Evolutionary conservation across 441 rosid species (phyloP).

Genomic region (Syzygium malaccense): DNA sequence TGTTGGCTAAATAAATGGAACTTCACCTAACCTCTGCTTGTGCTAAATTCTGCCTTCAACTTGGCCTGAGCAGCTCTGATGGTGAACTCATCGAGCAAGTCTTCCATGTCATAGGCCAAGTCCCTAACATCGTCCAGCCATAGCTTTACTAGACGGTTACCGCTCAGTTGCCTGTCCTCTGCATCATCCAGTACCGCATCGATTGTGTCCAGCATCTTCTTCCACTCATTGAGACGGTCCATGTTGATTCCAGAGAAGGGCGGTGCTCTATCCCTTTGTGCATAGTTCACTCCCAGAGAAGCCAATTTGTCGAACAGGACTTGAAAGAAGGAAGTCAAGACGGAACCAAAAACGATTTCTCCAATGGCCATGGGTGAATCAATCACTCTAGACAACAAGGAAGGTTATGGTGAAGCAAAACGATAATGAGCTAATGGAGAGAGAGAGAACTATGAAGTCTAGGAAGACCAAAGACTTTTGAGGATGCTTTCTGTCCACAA

Average conservation of each 20-base stretch:
- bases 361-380: not conserved
- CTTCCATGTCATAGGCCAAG: not conserved
- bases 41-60: accelerated
- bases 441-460: no score
- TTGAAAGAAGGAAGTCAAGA: no score
- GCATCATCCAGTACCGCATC: not conserved
- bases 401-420: not conserved
- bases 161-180: not conserved
- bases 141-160: accelerated
- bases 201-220: not conserved
- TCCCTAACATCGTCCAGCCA: not conserved
- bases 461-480: not conserved
- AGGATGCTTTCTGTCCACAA: not conserved
- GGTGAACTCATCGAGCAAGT: not conserved
- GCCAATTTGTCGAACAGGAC: not conserved
- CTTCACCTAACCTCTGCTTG: no score
- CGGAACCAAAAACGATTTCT: not conserved
- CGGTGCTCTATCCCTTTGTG: not conserved
- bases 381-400: not conserved
- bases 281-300: not conserved
- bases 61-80: accelerated
- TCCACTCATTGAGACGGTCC: not conserved
- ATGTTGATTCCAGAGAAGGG: no score
- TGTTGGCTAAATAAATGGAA: no score
- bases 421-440: not conserved